Percentiles rank a stretch among this genome's conserved stretches.
phyloP scores from a whole-genome alignment of 768 basidiomycete species.

The Pholiota molesta region DNA sequence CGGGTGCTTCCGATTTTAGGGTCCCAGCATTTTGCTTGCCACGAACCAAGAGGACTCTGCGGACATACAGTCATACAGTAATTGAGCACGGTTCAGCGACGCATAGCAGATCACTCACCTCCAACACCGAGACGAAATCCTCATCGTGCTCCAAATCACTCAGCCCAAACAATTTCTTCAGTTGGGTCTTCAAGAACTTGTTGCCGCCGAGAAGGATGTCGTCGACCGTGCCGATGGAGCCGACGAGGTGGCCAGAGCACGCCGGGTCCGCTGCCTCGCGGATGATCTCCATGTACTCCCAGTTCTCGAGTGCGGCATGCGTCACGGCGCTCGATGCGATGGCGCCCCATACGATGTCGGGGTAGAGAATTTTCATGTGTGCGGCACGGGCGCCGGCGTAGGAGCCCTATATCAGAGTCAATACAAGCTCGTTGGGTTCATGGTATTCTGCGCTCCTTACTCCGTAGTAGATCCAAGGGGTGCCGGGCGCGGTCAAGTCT shows the following conservation, averaged over 20 bases:
- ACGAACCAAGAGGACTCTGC: slow-evolving; percentile 64
- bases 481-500: slow-evolving; percentile 69
- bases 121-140: slow-evolving; percentile 75
- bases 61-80: not conserved
- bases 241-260: slow-evolving; percentile 62
- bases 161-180: slow-evolving; percentile 83
- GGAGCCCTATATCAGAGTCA: slow-evolving; percentile 58
- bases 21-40: slow-evolving; percentile 92
- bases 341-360: slow-evolving; percentile 85
- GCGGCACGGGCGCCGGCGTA: slow-evolving; percentile 95
- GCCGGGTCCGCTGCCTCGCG: slow-evolving; percentile 64
- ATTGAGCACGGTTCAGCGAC: not conserved
- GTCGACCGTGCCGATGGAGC: slow-evolving; percentile 64
- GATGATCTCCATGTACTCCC: slow-evolving; percentile 90
- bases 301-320: slow-evolving; percentile 78
- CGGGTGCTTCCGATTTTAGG: slow-evolving; percentile 59
- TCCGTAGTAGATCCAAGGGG: slow-evolving; percentile 94
- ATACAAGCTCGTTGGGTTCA: not conserved
- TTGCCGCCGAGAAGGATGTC: slow-evolving; percentile 50
- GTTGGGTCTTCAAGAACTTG: slow-evolving; percentile 40
- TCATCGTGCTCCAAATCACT: slow-evolving; percentile 67
- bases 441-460: slow-evolving; percentile 42
- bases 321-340: slow-evolving; percentile 91
- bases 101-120: slow-evolving; percentile 43
- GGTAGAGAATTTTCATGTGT: slow-evolving; percentile 87